Evolutionary conservation across 2,329 filamentous ascomycete species (phyloP).

Genomic region (Acephala macrosclerotiorum): DNA sequence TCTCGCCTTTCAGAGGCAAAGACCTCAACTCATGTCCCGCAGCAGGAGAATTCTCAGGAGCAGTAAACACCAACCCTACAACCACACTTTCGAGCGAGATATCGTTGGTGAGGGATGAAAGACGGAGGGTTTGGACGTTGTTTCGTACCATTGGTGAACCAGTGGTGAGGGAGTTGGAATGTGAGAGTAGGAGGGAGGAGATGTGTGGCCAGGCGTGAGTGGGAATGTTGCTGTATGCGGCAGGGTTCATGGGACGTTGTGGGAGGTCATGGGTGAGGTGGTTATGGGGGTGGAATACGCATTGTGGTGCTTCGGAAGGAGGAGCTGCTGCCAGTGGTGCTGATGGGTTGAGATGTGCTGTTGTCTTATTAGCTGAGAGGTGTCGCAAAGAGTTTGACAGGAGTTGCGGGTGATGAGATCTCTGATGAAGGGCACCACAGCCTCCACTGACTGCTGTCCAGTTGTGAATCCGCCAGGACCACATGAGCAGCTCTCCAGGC

Average conservation of each 20-base stretch:
- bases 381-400: too few relatives aligned
- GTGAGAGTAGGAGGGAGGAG: constrained; percentile 14
- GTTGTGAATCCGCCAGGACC: too few relatives aligned
- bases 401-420: too few relatives aligned
- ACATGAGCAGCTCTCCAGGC: too few relatives aligned
- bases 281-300: constrained; percentile 5
- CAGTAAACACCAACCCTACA: constrained; percentile 31
- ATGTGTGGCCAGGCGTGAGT: constrained; percentile 24
- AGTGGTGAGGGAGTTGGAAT: background rate
- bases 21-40: constrained; percentile 17
- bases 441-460: too few relatives aligned
- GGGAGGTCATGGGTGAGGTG: constrained; percentile 7
- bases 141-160: constrained; percentile 7
- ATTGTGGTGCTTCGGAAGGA: background rate
- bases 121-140: constrained; percentile 26
- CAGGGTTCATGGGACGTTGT: constrained; percentile 16
- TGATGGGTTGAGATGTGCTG: constrained; percentile 4
- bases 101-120: constrained; percentile 23
- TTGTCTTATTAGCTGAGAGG: background rate
- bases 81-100: constrained; percentile 22
- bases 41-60: background rate
- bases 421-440: too few relatives aligned
- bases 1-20: background rate
- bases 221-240: constrained; percentile 12
- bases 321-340: background rate